phyloP scores from a whole-genome alignment of 768 basidiomycete species.

The Suillus variegatus region DNA sequence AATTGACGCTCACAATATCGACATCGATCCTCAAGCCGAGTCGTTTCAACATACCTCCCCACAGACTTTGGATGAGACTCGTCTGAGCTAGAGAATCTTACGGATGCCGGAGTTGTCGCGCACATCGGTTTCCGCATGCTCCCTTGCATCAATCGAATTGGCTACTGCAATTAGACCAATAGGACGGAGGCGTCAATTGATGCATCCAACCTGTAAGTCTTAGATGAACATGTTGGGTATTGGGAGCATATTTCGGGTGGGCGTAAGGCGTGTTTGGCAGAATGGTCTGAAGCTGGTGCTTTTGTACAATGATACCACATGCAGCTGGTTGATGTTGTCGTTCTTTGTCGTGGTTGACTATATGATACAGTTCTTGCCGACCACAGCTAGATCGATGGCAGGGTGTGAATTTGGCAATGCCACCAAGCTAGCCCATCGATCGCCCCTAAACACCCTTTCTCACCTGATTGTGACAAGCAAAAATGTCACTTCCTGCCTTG shows the following conservation, averaged over 20 bases:
- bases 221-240: not conserved
- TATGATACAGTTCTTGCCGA: not conserved
- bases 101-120: not conserved
- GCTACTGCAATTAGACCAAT: not conserved
- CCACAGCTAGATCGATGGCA: not conserved
- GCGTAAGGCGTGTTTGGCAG: not conserved
- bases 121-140: not conserved
- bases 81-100: not conserved
- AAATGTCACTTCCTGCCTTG: not conserved
- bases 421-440: not conserved
- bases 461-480: not conserved
- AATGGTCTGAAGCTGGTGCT: not conserved
- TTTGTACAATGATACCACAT: not conserved
- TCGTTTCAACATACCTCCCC: not conserved
- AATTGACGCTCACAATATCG: not conserved
- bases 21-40: not conserved
- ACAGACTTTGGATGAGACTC: not conserved
- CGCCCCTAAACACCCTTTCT: not conserved
- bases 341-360: not conserved
- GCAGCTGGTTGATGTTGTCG: not conserved
- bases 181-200: not conserved
- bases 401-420: not conserved
- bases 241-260: not conserved
- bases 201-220: not conserved
- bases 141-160: not conserved